Evolutionary conservation across 495 filamentous ascomycete genomes (phyloP).

Genomic region (Thozetella sp.): DNA sequence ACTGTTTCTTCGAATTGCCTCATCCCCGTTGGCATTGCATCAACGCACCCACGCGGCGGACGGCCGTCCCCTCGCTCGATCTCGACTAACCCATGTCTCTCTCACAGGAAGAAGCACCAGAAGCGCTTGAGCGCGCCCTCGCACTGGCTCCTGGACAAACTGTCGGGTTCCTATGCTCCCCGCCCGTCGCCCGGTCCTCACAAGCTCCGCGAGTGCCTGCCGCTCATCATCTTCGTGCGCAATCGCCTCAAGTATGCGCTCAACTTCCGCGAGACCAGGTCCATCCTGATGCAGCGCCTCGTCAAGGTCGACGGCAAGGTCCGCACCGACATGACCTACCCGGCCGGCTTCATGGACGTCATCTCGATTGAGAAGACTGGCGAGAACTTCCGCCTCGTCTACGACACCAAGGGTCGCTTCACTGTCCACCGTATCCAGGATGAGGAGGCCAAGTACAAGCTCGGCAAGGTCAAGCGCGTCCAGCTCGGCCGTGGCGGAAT

Average conservation of each 20-base stretch:
- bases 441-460: conserved; percentile 99
- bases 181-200: conserved; percentile 96
- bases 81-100: conserved; percentile 13
- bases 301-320: conserved; percentile 99
- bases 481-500: conserved; percentile 99
- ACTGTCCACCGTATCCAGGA: conserved; percentile 98
- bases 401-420: conserved; percentile 99
- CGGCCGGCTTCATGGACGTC: conserved; percentile 99
- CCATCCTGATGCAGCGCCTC: conserved; percentile 99
- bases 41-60: not conserved
- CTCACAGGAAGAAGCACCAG: conserved; percentile 93
- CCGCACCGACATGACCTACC: conserved; percentile 97
- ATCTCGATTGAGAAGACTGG: conserved; percentile 99
- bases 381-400: conserved; percentile 99
- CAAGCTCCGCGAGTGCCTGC: conserved; percentile 99
- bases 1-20: conserved; percentile 3
- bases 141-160: conserved; percentile 99
- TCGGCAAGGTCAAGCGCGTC: conserved; percentile 98
- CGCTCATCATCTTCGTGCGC: conserved; percentile 97
- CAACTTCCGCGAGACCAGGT: conserved; percentile 95
- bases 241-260: conserved; percentile 99
- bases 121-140: conserved; percentile 98
- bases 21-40: conserved; percentile 7
- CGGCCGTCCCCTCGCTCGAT: conserved; percentile 7
- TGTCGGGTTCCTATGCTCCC: conserved; percentile 96